Conservation (phyloP, 2,329 filamentous ascomycete species). For the Epichloe sp. region DNA sequence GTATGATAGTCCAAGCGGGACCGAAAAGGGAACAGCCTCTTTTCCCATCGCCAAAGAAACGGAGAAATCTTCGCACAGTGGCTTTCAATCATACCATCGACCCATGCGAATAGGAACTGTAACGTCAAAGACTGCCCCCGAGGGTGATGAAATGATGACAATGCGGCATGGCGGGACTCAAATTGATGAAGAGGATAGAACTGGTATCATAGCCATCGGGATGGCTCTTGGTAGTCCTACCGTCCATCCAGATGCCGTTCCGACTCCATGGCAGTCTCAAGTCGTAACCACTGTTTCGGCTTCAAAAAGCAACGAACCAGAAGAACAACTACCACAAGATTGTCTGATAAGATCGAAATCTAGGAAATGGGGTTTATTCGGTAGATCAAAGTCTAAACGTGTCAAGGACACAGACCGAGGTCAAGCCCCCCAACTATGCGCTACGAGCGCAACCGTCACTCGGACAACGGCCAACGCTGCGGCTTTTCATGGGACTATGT, state of each 20-base stretch:
- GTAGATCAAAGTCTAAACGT: constrained; percentile 25
- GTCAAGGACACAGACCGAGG: constrained; percentile 6
- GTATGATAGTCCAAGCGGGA: neutral
- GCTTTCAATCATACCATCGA: neutral
- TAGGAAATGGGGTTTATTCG: constrained; percentile 48
- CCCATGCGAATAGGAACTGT: neutral
- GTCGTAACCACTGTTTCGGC: constrained; percentile 13
- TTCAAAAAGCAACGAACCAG: constrained; percentile 7
- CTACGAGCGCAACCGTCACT: neutral
- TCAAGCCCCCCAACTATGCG: constrained; percentile 6
- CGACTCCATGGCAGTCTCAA: constrained; percentile 17
- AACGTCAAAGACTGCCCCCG: constrained; percentile 26
- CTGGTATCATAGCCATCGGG: constrained; percentile 42
- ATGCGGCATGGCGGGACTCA: neutral
- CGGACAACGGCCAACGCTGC: neutral
- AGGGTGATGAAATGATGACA: neutral
- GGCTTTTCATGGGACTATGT: neutral
- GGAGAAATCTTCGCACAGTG: neutral
- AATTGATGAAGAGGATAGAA: constrained; percentile 18
- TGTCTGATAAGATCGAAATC: constrained; percentile 29
- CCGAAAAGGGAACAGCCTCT: neutral
- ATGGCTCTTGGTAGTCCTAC: constrained; percentile 62
- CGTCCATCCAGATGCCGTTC: constrained; percentile 19
- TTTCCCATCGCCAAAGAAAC: neutral
- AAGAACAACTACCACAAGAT: constrained; percentile 9